Conservation (phyloP, 108 stramenopile species). For the Skeletonema potamos region DNA sequence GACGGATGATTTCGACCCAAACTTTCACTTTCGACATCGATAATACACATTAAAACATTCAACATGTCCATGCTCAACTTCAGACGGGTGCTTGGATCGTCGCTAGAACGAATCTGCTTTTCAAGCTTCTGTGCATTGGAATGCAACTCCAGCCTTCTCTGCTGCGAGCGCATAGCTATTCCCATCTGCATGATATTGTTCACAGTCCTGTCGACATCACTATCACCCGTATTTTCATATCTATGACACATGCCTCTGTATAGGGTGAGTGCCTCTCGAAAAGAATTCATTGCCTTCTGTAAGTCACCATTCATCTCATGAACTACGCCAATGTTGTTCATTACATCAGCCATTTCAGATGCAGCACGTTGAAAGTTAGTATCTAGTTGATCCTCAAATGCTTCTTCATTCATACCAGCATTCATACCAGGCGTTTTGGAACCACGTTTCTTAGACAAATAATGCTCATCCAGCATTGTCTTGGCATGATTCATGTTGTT, state of each 20-base stretch:
- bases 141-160: slow-evolving; percentile 38
- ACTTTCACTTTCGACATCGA: slow-evolving; percentile 46
- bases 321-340: slow-evolving; percentile 48
- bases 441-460: slow-evolving; percentile 15
- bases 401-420: slow-evolving; percentile 7
- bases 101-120: not conserved
- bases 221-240: slow-evolving; percentile 41
- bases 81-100: slow-evolving; percentile 6
- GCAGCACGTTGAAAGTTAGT: slow-evolving; percentile 18
- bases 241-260: slow-evolving; percentile 40
- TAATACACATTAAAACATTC: slow-evolving; percentile 30
- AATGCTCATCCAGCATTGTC: slow-evolving; percentile 28
- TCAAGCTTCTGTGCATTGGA: slow-evolving; percentile 24
- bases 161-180: slow-evolving; percentile 30
- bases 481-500: slow-evolving; percentile 15
- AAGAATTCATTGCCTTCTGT: slow-evolving; percentile 31
- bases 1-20: slow-evolving; percentile 38
- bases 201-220: slow-evolving; percentile 44
- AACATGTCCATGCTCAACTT: slow-evolving; percentile 32
- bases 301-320: slow-evolving; percentile 34
- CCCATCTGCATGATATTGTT: slow-evolving; percentile 48
- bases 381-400: slow-evolving; percentile 32
- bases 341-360: slow-evolving; percentile 36
- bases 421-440: not conserved
- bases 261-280: slow-evolving; percentile 39